Evolutionary conservation across 805 yeast species (phyloP), one percentile per base, ranked within the genome.

Genomic region (Yamadazyma ubonensis): DNA sequence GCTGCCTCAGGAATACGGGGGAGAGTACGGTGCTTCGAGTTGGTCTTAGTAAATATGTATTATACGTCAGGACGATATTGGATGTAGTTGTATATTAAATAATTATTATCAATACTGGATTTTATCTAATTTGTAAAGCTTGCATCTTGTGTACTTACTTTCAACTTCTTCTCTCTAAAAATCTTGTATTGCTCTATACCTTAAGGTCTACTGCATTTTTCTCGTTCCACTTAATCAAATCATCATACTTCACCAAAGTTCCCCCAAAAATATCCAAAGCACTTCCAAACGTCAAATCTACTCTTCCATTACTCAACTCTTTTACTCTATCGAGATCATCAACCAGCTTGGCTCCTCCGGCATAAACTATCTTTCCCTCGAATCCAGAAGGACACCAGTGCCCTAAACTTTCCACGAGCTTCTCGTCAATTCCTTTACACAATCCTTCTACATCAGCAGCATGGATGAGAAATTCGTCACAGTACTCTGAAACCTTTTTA

Each of bases 401-500:
- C 16, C 88, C 88, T 29, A 93, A 66, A 41, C 74, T 74, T 19
- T 44, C 42, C 4, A 93, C 97, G 30, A 93, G 67, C 12, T 79
- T 76, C 55, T 81, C 81, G 55, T 93, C 99, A 23, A 93, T 86
- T 0, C 99, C 99, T 29, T 79, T 75, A 59, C 99, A 93, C 12
- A 93, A 70, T 0, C 99, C 99, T 63, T 93, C 99, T 3, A 93
- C 98, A 61, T 93, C 99, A 0, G 99, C 99, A 3, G 99, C 99
- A 65, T 93, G 99, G 12, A 93, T 83, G 39, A 93, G 66, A 55
- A 91, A 86, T 63, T 93, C 99, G 48, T 79, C 75, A 53, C 97
- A 87, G 62, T 83, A 86, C 35, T 68, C 41, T 6, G 82, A 63
- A 28, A 93, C 70, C 33, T 61, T 44, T 3, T 52, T 57, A 43